Base-by-base conservation (phyloP, 495 filamentous ascomycete genomes). In the Parmelia sp. region DNA sequence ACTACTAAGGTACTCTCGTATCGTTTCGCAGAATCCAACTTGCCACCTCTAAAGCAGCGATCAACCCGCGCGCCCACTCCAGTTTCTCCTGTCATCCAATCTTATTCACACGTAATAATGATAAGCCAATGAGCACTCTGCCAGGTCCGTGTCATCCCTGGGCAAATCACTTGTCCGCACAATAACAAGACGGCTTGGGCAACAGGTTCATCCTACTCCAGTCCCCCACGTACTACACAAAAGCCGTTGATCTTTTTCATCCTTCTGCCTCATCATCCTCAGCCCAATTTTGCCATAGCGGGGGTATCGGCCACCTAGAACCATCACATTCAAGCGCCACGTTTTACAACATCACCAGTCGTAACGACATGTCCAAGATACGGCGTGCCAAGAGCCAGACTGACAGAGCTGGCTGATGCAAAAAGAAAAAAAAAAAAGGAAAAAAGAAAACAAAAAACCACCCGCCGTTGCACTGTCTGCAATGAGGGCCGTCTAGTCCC, bases 61-160 rank as follows among this genome's bases (percentile, higher is more conserved):
- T 51, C 25, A 29, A 23, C 11, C 47, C 12, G 2, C 39, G 9
- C 39, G 3, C 10, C 5, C 11, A 17, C 47, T 51, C 25, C 23
- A 21, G 21, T 36, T 39, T 23, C 35, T 45, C 60, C 60, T 23
- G 55, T 36, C 33, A 33, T 35, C 15, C 39, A 40, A n/a, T n/a
- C n/a, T n/a, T n/a, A n/a, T n/a, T n/a, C n/a, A n/a, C n/a, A n/a
- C n/a, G n/a, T n/a, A n/a, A n/a, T n/a, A n/a, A n/a, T n/a, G n/a
- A n/a, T n/a, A n/a, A 40, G 39, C 39, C 40, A 8, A 44, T 4
- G 8, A 19, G 15, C 14, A 40, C 40, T 31, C 12, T 11, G 27
- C 27, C 7, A 31, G 51, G 49, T 31, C 31, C 53, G 49, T 63
- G 62, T 44, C 62, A 63, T 63, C 62, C 62, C 55, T 57, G 53